Evolutionary conservation across 768 basidiomycete genomes (phyloP), one percentile per base, ranked within the genome.

Genomic region (Amanita fuliginea): DNA sequence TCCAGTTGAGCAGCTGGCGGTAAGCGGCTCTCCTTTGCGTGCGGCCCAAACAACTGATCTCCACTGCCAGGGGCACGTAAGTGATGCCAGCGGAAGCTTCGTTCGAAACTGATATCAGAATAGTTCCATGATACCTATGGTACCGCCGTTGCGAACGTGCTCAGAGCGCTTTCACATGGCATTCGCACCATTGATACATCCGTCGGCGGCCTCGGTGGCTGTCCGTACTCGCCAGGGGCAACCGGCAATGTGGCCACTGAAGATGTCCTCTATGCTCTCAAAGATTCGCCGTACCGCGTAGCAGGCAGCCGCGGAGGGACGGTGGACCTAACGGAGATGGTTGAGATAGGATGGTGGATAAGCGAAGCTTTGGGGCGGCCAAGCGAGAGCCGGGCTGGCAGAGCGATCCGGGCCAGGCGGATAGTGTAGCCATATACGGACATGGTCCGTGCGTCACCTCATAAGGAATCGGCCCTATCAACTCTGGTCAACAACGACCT

Each of bases 191-290:
- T 98, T 37, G 94, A 87, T 59, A 72, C 86, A 1, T 82, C 86
- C 0, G 80, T 96, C 14, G 91, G 84, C 14, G 93, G 94, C 0
- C 79, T 97, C 1, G 94, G 95, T 3, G 92, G 94, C 14, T 97
- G 95, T 59, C 94, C 94, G 2, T 98, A 90, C 65, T 92, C 94
- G 1, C 95, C 94, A 2, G 93, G 93, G 4, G 93, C 94, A 11
- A 93, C 91, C 0, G 94, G 95, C 13, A 96, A 96, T 56, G 88
- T 96, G 14, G 83, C 91, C 0, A 97, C 95, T 0, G 94, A 98
- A 57, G 88, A 95, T 56, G 78, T 95, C 0, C 71, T 95, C 7
- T 92, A 96, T 54, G 85, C 87, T 0, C 73, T 98, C 6, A 76
- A 72, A 56, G 80, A 67, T 45, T 83, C 81, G 8, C 71, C 67